Percentiles rank a stretch among this genome's conserved stretches.
Conservation (phyloP, 2,329 filamentous ascomycete species). For the Sarocladiaceae sp. region DNA sequence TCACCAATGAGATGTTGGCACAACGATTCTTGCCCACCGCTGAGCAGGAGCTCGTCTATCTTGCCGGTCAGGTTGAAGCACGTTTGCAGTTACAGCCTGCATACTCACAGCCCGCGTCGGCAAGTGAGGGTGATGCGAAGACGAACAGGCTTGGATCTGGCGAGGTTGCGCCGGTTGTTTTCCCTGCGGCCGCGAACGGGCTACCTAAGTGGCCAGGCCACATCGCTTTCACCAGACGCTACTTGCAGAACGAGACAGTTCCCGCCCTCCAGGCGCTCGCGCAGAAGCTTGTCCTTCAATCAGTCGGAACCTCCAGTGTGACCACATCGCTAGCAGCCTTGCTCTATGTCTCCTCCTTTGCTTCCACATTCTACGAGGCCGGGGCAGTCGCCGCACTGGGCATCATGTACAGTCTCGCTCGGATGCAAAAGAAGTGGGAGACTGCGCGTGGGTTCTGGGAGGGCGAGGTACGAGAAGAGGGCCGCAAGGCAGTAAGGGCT, state of each 20-base stretch:
- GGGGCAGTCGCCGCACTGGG: conserved; percentile 59
- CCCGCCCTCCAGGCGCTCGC: conserved; percentile 69
- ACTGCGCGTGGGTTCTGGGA: conserved; percentile 58
- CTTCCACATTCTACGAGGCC: conserved; percentile 54
- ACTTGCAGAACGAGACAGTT: conserved; percentile 62
- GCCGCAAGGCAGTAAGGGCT: conserved; percentile 56
- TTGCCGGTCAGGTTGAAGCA: conserved; percentile 70
- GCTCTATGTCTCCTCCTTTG: conserved; percentile 51
- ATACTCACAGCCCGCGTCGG: conserved; percentile 32
- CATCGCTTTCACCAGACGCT: conserved; percentile 66
- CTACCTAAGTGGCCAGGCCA: conserved; percentile 65
- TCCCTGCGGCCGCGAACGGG: conserved; percentile 15
- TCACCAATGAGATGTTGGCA: conserved; percentile 73
- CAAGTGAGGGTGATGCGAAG: conserved; percentile 2
- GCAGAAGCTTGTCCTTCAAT: conserved; percentile 71
- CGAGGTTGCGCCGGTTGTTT: conserved; percentile 21
- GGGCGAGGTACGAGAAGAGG: conserved; percentile 62
- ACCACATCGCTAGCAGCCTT: conserved; percentile 51
- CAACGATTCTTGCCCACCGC: conserved; percentile 73
- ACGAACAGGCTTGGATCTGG: conserved; percentile 17
- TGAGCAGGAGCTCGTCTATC: conserved; percentile 77
- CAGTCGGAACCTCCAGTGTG: conserved; percentile 66
- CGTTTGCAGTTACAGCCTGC: conserved; percentile 20
- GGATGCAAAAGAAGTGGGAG: conserved; percentile 62
- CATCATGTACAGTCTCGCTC: conserved; percentile 52